A percentile compares a stretch with the other conserved stretches of the same genome.
Conservation (phyloP, 345 rosid genomes). For the Dipteronia sinensis region DNA sequence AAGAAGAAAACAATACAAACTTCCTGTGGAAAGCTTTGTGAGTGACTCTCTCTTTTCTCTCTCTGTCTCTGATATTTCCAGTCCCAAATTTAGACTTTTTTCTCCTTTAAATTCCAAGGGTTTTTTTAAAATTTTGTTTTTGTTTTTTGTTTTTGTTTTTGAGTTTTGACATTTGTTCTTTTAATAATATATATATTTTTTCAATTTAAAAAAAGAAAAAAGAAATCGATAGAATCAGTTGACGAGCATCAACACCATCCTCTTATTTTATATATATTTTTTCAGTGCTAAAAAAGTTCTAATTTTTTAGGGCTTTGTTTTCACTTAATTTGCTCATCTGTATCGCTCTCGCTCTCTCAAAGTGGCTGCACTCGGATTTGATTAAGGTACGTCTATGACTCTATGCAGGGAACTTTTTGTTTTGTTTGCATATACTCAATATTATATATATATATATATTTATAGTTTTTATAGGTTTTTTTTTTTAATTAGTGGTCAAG, state of each 20-base stretch:
- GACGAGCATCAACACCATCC: not conserved
- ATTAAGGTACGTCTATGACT: slow-evolving; percentile 12
- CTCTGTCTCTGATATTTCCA: not conserved
- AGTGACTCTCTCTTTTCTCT: not conserved
- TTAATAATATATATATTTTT: not conserved
- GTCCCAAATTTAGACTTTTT: not conserved
- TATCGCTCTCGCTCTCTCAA: not conserved
- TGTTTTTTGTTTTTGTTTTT: no score
- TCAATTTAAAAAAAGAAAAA: not conserved
- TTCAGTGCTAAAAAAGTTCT: not conserved
- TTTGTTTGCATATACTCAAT: not conserved
- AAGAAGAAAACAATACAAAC: slow-evolving; percentile 1
- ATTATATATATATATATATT: not conserved
- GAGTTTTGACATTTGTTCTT: not conserved
- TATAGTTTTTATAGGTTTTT: no score
- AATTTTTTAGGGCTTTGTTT: not conserved
- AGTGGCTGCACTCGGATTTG: slow-evolving; percentile 5
- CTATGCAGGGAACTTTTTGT: not conserved
- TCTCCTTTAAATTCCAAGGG: not conserved
- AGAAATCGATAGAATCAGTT: not conserved
- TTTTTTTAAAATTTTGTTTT: not conserved
- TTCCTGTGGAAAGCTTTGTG: not conserved
- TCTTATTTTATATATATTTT: not conserved
- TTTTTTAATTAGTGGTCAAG: not conserved
- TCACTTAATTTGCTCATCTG: not conserved